Base-by-base conservation (phyloP, 441 rosid species). In the Cnidoscolus chayamansa region DNA sequence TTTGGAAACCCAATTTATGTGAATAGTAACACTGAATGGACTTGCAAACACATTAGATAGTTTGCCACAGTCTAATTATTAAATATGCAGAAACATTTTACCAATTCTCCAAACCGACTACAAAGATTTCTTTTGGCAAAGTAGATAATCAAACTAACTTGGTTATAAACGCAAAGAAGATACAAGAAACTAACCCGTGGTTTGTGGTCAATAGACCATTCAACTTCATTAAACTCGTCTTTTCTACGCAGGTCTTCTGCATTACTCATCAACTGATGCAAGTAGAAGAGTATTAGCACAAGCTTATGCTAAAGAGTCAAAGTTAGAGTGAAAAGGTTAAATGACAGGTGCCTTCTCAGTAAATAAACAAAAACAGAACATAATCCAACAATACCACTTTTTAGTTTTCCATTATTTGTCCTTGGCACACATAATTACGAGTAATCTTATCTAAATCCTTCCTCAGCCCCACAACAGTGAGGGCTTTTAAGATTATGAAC, bases 211-310 rank as follows among this genome's bases (percentile, higher is more conserved):
- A 89, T 17, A 40, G 89, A 82, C 98, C 99, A 91, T 72, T 87
- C 94, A 71, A 84, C 86, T 83, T 78, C 74, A 83, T 87, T 89
- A 69, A 90, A 88, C 80, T 95, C 99, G 79, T 86, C 86, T 53
- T 73, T 86, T 83, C 79, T 83, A 53, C 72, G 76, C 71, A 60
- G 75, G 66, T 81, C 84, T 76, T 71, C 85, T 56, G 74, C 84
- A 77, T 78, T 73, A 13, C 67, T 73, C 85, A 92, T 74, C 77
- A 87, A 82, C 97, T 91, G 76, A 63, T 43, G 76, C 31, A 78
- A 51, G 20, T 12, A 70, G 68, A 78, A 73, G 63, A 72, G 51
- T 71, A 66, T 73, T 16, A 64, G 70, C 63, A 53, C 66, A 65
- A 76, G 59, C 70, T 69, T 59, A 43, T 43, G 51, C 20, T 2